Percentiles rank a stretch among this genome's conserved stretches.
Evolutionary conservation across 2,329 filamentous ascomycete species (phyloP).

Genomic region (Colletotrichum viniferum): DNA sequence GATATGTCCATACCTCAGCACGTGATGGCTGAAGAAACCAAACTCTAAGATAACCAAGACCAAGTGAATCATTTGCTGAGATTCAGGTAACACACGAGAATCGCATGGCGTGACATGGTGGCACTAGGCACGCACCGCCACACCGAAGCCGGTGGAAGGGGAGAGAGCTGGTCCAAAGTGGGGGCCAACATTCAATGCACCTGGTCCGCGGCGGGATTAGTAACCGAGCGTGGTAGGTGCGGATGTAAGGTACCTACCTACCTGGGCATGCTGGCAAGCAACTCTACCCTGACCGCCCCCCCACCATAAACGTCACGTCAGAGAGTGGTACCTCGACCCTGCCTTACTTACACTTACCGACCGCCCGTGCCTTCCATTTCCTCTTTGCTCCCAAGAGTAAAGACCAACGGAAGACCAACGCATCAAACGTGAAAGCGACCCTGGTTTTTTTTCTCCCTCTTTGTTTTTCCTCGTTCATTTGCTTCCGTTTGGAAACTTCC

Average conservation of each 20-base stretch:
- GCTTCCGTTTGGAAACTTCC: neutral
- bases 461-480: neutral
- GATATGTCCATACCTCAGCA: neutral
- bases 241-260: neutral
- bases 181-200: neutral
- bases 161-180: neutral
- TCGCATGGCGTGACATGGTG: neutral
- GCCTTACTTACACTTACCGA: neutral
- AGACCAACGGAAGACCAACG: neutral
- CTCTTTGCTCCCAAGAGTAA: neutral
- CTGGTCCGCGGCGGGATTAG: neutral
- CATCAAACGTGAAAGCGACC: neutral
- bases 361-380: neutral
- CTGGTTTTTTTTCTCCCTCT: neutral
- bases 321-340: neutral
- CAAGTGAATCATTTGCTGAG: neutral
- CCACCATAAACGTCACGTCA: slow-evolving; percentile 15
- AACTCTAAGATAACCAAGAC: neutral
- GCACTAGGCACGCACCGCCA: slow-evolving; percentile 4
- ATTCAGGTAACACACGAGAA: neutral
- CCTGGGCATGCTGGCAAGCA: neutral
- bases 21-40: neutral
- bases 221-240: neutral
- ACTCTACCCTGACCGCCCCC: neutral
- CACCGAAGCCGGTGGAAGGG: slow-evolving; percentile 17